Conservation (phyloP, 2,329 filamentous ascomycete genomes). For the Malbranchea zuffiana region DNA sequence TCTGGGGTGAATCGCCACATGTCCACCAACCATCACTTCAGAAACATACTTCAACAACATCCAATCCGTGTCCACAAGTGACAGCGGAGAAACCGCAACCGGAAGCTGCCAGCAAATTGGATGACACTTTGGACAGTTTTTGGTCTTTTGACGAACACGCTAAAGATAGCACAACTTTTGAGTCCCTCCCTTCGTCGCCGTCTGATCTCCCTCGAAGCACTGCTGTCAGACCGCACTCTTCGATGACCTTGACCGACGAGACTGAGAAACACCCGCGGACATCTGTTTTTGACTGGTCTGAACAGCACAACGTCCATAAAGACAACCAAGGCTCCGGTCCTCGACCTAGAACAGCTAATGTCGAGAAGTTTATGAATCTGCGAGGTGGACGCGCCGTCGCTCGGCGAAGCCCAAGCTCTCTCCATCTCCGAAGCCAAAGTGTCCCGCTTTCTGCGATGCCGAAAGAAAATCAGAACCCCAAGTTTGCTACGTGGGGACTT, state of each 20-base stretch:
- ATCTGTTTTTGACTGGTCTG: slow-evolving; percentile 52
- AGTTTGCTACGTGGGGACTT: slow-evolving; percentile 57
- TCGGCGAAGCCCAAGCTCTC: slow-evolving; percentile 47
- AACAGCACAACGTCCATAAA: slow-evolving; percentile 45
- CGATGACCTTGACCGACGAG: slow-evolving; percentile 8
- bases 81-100: too few species aligned
- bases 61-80: too few species aligned
- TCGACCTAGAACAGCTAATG: slow-evolving; percentile 52
- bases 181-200: too few species aligned
- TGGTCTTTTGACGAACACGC: background rate
- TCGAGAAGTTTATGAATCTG: slow-evolving; percentile 48
- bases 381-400: slow-evolving; percentile 47
- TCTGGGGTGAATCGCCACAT: too few species aligned
- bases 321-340: slow-evolving; percentile 43
- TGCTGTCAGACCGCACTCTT: slow-evolving; percentile 7
- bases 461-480: slow-evolving; percentile 42
- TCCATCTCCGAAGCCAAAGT: slow-evolving; percentile 56
- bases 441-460: slow-evolving; percentile 47
- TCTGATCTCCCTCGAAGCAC: background rate
- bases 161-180: too few species aligned
- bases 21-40: too few species aligned
- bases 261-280: slow-evolving; percentile 10
- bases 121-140: background rate
- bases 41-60: too few species aligned
- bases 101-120: too few species aligned